These are phyloP conservation scores for Stachybotrys chartarum DNA, from an alignment of 2,329 filamentous ascomycete genomes.

Conservation along the genomic window DNA sequence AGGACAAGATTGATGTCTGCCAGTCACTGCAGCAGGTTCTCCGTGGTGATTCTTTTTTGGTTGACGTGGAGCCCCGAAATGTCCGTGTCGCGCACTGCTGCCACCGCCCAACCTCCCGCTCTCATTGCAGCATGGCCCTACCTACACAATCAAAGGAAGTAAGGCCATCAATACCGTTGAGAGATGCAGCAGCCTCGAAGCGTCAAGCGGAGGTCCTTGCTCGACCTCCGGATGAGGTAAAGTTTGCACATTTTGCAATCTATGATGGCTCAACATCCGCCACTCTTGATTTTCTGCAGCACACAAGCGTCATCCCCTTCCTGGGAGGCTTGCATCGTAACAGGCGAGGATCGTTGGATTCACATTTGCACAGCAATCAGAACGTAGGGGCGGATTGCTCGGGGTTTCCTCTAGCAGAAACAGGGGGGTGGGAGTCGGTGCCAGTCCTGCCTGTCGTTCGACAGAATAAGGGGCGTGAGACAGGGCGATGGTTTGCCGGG, in stretches of 20 bases:
- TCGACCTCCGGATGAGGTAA: background rate
- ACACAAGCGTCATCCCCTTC: background rate
- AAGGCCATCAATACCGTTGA: background rate
- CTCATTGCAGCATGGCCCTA: background rate
- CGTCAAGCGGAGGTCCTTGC: background rate
- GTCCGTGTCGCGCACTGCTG: background rate
- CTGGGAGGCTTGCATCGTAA: no score
- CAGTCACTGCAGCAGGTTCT: no score
- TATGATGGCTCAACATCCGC: background rate
- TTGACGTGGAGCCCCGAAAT: background rate
- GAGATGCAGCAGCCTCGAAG: background rate
- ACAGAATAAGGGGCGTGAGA: background rate
- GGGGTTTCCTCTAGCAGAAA: background rate
- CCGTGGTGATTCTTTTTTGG: background rate
- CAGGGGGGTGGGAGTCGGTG: background rate
- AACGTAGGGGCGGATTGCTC: background rate
- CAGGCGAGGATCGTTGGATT: no score
- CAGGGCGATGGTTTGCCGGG: background rate
- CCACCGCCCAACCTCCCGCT: background rate
- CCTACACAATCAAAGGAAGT: background rate
- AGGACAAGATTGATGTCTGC: background rate
- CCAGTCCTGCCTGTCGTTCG: background rate
- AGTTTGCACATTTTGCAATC: background rate
- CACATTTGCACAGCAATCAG: no score
- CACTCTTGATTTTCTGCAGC: background rate